Evolutionary conservation across 768 basidiomycete species (phyloP).

Genomic region (Lepiota venenata): DNA sequence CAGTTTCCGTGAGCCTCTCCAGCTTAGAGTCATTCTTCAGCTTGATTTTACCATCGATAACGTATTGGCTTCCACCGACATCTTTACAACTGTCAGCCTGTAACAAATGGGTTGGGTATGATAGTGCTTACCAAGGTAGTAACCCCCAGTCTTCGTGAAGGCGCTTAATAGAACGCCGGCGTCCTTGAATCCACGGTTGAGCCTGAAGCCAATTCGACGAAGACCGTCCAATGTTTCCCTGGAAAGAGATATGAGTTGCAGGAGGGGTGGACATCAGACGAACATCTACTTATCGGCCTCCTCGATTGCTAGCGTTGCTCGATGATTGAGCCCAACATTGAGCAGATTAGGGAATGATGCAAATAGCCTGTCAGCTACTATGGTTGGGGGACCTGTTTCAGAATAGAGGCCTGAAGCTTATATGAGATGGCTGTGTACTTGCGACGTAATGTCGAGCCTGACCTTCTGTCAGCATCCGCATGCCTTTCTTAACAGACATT

Average conservation of each 20-base stretch:
- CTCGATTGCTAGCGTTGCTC: not conserved
- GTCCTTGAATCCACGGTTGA: conserved; percentile 13
- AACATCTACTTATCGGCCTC: conserved; percentile 9
- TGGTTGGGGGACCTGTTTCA: conserved; percentile 41
- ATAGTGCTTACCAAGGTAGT: conserved; percentile 11
- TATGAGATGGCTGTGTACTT: not conserved
- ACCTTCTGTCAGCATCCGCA: conserved; percentile 16
- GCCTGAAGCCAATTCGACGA: conserved; percentile 13
- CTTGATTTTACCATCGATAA: conserved; percentile 65
- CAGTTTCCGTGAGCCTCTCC: conserved; percentile 35
- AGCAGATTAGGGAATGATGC: conserved; percentile 38
- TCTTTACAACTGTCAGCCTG: conserved; percentile 25
- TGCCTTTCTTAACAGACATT: conserved; percentile 38
- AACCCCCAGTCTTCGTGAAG: conserved; percentile 12
- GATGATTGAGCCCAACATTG: conserved; percentile 12
- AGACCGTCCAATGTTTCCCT: conserved; percentile 11
- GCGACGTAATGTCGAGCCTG: conserved; percentile 1
- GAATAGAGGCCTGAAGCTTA: conserved; percentile 29
- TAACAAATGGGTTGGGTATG: not conserved
- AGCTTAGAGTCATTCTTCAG: conserved; percentile 54
- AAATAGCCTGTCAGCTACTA: conserved; percentile 44
- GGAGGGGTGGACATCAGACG: not conserved
- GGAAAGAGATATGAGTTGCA: not conserved
- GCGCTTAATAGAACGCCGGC: conserved; percentile 9
- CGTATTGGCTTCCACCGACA: conserved; percentile 51